Conservation (phyloP, 2,329 filamentous ascomycete species). For the Penicillium sp. region DNA sequence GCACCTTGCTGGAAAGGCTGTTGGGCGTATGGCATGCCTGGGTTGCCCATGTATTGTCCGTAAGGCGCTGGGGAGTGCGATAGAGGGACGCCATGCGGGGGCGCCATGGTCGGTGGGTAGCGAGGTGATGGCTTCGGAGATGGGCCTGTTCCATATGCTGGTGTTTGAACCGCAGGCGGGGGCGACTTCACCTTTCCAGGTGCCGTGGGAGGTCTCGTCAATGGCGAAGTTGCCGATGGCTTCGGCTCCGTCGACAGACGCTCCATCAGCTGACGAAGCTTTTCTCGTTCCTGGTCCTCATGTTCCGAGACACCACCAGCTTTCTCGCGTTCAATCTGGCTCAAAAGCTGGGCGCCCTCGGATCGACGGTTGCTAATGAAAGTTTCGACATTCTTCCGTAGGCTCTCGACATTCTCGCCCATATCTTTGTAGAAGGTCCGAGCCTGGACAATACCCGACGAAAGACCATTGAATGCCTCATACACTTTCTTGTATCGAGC, state of each 20-base stretch:
- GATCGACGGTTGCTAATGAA: conserved; percentile 94
- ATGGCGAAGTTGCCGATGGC: conserved; percentile 30
- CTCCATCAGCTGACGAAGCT: conserved; percentile 88
- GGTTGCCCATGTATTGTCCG: conserved; percentile 32
- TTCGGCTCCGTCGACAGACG: conserved; percentile 79
- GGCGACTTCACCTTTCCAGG: conserved; percentile 47
- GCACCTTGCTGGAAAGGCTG: conserved; percentile 45
- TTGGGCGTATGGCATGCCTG: conserved; percentile 28
- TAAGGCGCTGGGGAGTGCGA: conserved; percentile 41
- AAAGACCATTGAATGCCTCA: conserved; percentile 87
- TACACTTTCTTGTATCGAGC: conserved; percentile 88
- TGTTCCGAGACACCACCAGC: conserved; percentile 58
- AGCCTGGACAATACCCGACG: conserved; percentile 81
- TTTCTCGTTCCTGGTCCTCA: conserved; percentile 82
- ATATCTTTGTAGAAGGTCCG: conserved; percentile 95
- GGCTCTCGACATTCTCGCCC: conserved; percentile 87
- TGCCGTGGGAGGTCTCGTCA: conserved; percentile 45
- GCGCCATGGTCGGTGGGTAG: conserved; percentile 32
- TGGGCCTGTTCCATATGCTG: conserved; percentile 39
- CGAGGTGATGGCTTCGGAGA: conserved; percentile 41
- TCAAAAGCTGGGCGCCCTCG: conserved; percentile 86
- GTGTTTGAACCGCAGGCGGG: conserved; percentile 34
- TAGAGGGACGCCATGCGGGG: conserved; percentile 28
- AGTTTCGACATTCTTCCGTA: conserved; percentile 93
- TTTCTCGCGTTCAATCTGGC: conserved; percentile 80